Base-by-base conservation (phyloP, 805 yeast species). In the Hanseniaspora mollemarum region DNA sequence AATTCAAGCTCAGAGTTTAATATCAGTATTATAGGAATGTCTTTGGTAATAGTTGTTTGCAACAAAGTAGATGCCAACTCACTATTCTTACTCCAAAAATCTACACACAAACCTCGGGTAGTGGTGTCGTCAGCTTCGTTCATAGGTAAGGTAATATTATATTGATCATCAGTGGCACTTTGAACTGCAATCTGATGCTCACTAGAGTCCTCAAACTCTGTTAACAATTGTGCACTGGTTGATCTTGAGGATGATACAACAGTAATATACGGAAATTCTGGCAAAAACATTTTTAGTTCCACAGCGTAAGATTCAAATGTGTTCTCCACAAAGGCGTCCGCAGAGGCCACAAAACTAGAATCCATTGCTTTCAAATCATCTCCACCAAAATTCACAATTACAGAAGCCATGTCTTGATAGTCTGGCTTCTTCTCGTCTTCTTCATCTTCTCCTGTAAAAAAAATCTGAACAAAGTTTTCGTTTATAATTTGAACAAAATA, bases 81-180 rank as follows among this genome's bases (percentile, higher is more conserved):
- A 10, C 72, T 67, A 57, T 46, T 24, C 16, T 13, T 22, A 24
- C 40, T 46, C 40, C 51, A 35, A 8, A 42, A 46, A 60, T 86
- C 94, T 5, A 85, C 43, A 0, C 77, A 77, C 10, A 83, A 56
- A 4, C 95, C 95, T 21, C 83, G 67, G 0, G 90, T 79, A 7
- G 82, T 73, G 13, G 83, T 74, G 58, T 86, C 80, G 0, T 80
- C 68, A 2, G 71, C 80, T 8, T 77, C 80, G 59, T 76, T 77
- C 57, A 85, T 68, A 1, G 95, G 95, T 55, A 86, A 67, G 24
- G 77, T 73, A 0, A 95, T 94, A 45, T 83, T 71, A 57, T 77
- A 78, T 3, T 80, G 69, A 59, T 87, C 96, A 57, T 82, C 83
- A 2, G 74, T 63, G 8, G 80, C 80, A 3, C 15, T 32, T 35